These are phyloP conservation scores for Colletotrichum nymphaeae DNA, from an alignment of 2,329 filamentous ascomycete genomes.

Conservation along the genomic window DNA sequence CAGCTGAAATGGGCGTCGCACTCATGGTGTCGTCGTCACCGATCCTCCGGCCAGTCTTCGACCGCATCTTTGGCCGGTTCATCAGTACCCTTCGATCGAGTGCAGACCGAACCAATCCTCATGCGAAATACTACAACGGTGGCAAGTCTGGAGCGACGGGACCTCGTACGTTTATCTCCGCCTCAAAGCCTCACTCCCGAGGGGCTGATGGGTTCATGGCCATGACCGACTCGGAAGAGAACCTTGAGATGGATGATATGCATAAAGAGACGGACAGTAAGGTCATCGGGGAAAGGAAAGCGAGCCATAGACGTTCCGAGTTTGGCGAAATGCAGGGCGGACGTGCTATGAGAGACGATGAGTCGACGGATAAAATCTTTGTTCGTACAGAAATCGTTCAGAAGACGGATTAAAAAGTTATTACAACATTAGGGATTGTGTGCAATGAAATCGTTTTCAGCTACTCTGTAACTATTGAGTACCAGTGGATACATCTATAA, in stretches of 20 bases:
- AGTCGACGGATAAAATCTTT: conserved; percentile 6
- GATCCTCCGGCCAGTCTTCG: conserved; percentile 40
- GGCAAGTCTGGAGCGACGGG: neutral
- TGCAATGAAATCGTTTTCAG: no score
- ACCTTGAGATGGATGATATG: conserved; percentile 29
- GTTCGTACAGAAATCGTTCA: conserved; percentile 13
- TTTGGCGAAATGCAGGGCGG: neutral
- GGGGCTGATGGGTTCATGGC: conserved; percentile 29
- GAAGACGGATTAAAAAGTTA: neutral
- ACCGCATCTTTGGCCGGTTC: conserved; percentile 38
- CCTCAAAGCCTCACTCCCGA: conserved; percentile 4
- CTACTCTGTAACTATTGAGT: neutral
- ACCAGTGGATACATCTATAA: neutral
- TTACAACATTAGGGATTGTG: no score
- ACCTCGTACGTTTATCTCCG: conserved; percentile 2
- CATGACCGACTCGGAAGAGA: conserved; percentile 35
- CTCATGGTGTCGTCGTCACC: conserved; percentile 41
- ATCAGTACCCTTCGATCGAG: conserved; percentile 28
- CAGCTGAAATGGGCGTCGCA: conserved; percentile 40
- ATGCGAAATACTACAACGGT: conserved; percentile 2
- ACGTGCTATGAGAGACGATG: neutral
- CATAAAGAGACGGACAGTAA: neutral
- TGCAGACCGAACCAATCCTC: neutral
- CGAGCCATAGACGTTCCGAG: neutral
- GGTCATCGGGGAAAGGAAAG: neutral